Conservation (phyloP, 2,329 filamentous ascomycete species). For the Botrytis sinoallii region DNA sequence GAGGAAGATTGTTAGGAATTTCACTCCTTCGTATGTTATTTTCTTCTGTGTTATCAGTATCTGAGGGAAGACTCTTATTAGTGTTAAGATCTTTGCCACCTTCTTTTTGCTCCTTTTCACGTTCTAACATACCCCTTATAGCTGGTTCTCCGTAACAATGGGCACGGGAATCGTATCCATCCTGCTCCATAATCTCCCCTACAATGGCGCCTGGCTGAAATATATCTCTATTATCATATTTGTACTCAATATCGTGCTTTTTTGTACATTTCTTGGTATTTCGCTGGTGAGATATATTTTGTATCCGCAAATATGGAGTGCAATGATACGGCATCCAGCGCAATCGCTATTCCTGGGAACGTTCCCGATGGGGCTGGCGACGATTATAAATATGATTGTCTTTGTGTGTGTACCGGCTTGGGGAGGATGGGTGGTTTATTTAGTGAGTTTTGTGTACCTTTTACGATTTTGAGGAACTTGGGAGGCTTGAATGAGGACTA, state of each 20-base stretch:
- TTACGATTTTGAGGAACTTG: background rate
- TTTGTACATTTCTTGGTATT: constrained; percentile 51
- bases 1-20: constrained; percentile 47
- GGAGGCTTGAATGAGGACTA: constrained; percentile 17
- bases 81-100: background rate
- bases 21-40: constrained; percentile 50
- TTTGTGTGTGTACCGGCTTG: constrained; percentile 58
- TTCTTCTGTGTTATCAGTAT: background rate
- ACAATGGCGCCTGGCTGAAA: constrained; percentile 54
- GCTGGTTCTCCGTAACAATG: constrained; percentile 62
- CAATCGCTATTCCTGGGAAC: constrained; percentile 68
- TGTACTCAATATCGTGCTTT: constrained; percentile 56
- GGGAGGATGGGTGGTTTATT: constrained; percentile 54
- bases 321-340: constrained; percentile 64
- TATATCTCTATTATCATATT: constrained; percentile 61
- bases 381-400: constrained; percentile 64
- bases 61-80: background rate
- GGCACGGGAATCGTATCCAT: constrained; percentile 66
- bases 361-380: constrained; percentile 66
- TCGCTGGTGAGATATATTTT: constrained; percentile 59
- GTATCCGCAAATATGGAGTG: constrained; percentile 63
- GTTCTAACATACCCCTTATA: constrained; percentile 22
- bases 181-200: constrained; percentile 60
- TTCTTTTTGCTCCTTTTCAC: background rate
- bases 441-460: constrained; percentile 35